Percentiles rank a stretch among this genome's conserved stretches.
Conservation (phyloP, 176 grass and related monocot species). For the Alopecurus myosuroides region DNA sequence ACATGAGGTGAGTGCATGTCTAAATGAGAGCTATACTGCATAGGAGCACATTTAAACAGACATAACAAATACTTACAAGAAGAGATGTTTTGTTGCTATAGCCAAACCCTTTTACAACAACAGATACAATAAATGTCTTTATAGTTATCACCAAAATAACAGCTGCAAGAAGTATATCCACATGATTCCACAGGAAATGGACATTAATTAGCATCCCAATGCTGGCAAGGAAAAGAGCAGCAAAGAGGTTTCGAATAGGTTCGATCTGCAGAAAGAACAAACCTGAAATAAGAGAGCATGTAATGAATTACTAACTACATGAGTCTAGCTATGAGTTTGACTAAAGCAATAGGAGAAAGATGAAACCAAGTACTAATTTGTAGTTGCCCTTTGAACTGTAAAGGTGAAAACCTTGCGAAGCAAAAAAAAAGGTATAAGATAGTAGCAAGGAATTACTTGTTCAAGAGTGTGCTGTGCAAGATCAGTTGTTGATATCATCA, state of each 20-base stretch:
- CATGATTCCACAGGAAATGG: constrained; percentile 99
- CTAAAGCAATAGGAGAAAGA: constrained; percentile 13
- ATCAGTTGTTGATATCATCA: constrained; percentile 99
- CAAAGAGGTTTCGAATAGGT: constrained; percentile 98
- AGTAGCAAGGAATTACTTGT: constrained; percentile 57
- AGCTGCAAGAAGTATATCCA: constrained; percentile 97
- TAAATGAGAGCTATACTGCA: neutral
- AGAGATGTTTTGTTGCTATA: constrained; percentile 97
- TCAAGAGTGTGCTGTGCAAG: constrained; percentile 97
- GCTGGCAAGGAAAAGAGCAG: constrained; percentile 98
- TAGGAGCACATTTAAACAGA: neutral
- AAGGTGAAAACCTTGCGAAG: neutral
- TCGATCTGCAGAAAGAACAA: constrained; percentile 99
- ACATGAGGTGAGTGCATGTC: neutral
- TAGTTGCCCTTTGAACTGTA: neutral
- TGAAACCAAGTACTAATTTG: neutral
- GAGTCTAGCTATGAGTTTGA: constrained; percentile 26
- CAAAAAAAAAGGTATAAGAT: constrained; percentile 1
- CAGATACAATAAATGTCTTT: constrained; percentile 80
- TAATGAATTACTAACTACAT: constrained; percentile 55
- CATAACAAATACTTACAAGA: constrained; percentile 64
- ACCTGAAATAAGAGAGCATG: constrained; percentile 83
- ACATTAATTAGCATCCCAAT: constrained; percentile 99
- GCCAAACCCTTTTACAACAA: constrained; percentile 95
- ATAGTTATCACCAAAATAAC: constrained; percentile 94